These are phyloP conservation scores for Acacia pycnantha DNA, from an alignment of 331 rosid genomes.

Conservation along the genomic window DNA sequence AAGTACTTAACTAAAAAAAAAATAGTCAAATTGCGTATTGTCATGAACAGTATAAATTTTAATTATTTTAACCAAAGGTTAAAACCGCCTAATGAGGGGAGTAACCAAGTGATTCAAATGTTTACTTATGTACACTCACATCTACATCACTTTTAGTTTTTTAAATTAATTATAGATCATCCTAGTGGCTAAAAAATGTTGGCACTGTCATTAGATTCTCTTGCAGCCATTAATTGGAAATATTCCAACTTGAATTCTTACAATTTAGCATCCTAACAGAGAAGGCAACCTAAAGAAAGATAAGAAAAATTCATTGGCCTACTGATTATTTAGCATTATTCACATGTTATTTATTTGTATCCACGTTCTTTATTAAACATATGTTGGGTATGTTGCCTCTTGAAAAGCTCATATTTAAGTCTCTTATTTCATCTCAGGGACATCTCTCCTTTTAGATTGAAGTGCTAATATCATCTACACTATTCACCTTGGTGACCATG, in stretches of 20 bases:
- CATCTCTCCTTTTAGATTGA: constrained; percentile 12
- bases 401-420: not conserved
- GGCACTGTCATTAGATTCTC: not conserved
- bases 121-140: not conserved
- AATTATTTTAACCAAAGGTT: not conserved
- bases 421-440: not conserved
- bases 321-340: not conserved
- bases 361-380: not conserved
- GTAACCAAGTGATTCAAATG: not conserved
- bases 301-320: not conserved
- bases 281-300: no score
- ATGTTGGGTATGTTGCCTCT: not conserved
- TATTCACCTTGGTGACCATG: not conserved
- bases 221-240: constrained; percentile 8
- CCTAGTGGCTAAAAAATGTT: not conserved
- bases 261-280: no score
- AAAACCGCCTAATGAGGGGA: not conserved
- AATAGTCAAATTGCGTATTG: not conserved
- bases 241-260: not conserved
- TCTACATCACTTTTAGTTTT: not conserved
- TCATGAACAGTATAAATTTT: not conserved
- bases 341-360: not conserved
- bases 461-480: constrained; percentile 10
- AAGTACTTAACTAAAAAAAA: not conserved
- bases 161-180: not conserved